Evolutionary conservation across 495 filamentous ascomycete genomes (phyloP), one percentile per base, ranked within the genome.

Genomic region (Penicillium roqueforti): DNA sequence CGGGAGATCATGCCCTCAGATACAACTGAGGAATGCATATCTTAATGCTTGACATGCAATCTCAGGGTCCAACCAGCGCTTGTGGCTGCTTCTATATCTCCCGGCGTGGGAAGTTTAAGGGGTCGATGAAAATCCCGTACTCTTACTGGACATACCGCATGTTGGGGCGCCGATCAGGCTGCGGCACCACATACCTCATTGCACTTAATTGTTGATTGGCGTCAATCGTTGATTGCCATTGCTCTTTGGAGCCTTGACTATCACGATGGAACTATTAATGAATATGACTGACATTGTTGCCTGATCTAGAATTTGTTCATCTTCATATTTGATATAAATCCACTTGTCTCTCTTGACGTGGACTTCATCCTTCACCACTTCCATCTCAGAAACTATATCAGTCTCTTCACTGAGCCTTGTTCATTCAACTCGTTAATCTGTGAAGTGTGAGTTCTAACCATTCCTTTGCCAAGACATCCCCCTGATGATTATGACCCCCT

Each of bases 401-500:
- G 61, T 61, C 48, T 36, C 50, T 47, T 29, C 47, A 40, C 44
- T 48, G 54, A 53, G 53, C 29, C 22, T 44, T 44, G 55, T 65
- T 62, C 55, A 48, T 47, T 55, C 54, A 62, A 57, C 55, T 63
- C 60, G 57, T 66, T 19, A 60, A 70, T 66, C 55, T 67, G 73
- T 76, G 69, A 55, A 71, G 73, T 68, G 68, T 76, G 70, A 54
- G 70, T 73, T 59, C 47, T 51, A 23, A 48, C 57, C 57, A 63
- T 70, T 70, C 65, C 55, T 62, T 43, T 62, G 65, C 55, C 66
- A 61, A 58, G 55, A 58, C 62, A 59, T 57, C 62, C 54, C 58
- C 71, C 73, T 75, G 71, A 75, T 70, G 60, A 72, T 74, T 66
- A 59, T 66, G 58, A 57, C 57, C 67, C 71, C 74, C 69, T 73